Conservation (phyloP, 2,329 filamentous ascomycete genomes). For the Verticillium nonalfalfae region DNA sequence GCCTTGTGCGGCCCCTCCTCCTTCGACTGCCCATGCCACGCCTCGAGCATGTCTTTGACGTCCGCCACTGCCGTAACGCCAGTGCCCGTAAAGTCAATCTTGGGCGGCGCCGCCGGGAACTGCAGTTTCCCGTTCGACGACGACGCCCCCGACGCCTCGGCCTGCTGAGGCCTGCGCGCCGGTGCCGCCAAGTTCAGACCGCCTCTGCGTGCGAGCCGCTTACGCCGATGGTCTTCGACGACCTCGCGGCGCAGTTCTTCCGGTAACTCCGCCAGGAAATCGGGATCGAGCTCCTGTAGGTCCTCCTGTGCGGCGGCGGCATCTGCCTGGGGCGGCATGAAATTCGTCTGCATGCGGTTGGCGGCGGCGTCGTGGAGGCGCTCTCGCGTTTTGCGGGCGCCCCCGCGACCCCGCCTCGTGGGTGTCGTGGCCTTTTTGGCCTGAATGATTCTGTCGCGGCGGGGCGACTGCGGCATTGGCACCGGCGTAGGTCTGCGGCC, state of each 20-base stretch:
- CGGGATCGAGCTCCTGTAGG: constrained; percentile 52
- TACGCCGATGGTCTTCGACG: constrained; percentile 63
- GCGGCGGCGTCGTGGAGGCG: constrained; percentile 48
- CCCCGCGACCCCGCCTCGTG: constrained; percentile 53
- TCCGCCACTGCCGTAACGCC: constrained; percentile 43
- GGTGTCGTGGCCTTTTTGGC: constrained; percentile 52
- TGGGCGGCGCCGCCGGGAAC: constrained; percentile 39
- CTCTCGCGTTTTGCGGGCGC: constrained; percentile 37
- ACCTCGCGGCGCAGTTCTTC: constrained; percentile 75
- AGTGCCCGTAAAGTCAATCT: constrained; percentile 37
- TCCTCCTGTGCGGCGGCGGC: constrained; percentile 23
- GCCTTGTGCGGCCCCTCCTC: constrained; percentile 70
- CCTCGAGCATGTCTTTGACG: constrained; percentile 65
- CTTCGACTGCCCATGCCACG: constrained; percentile 69
- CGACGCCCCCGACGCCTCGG: constrained; percentile 20
- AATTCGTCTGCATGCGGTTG: constrained; percentile 67
- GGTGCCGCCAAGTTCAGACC: constrained; percentile 38
- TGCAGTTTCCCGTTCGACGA: constrained; percentile 26
- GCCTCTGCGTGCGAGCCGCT: constrained; percentile 51
- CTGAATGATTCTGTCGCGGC: constrained; percentile 47
- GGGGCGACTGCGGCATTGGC: constrained; percentile 41
- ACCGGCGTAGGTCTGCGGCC: constrained; percentile 24
- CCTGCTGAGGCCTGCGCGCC: constrained; percentile 14
- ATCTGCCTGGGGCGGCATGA: constrained; percentile 32
- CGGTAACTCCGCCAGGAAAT: constrained; percentile 77